phyloP scores from a whole-genome alignment of 2,329 filamentous ascomycete species.

The Fusarium dimerum region DNA sequence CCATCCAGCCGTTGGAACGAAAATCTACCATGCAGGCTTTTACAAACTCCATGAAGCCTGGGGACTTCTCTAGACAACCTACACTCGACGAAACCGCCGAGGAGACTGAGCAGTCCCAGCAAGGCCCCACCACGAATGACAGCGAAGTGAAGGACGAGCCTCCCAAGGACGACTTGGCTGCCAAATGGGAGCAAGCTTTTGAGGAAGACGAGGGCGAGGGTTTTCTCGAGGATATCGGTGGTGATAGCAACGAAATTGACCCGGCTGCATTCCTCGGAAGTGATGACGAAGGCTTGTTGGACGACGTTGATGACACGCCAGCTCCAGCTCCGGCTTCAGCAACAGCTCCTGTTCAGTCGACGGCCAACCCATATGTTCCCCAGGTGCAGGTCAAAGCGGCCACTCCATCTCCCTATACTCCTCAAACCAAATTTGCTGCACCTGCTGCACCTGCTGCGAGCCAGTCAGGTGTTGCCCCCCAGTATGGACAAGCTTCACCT shows the following conservation, averaged over 20 bases:
- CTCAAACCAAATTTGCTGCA: not conserved
- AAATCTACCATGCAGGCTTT: conserved; percentile 69
- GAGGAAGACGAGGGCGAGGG: conserved; percentile 71
- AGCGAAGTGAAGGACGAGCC: conserved; percentile 15
- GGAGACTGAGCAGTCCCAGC: conserved; percentile 27
- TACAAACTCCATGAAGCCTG: conserved; percentile 50
- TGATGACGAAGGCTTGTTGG: conserved; percentile 82
- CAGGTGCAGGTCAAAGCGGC: conserved; percentile 16
- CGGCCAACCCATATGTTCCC: conserved; percentile 31
- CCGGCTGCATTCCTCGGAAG: conserved; percentile 71
- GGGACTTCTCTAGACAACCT: conserved; percentile 31
- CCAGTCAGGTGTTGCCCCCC: conserved; percentile 30
- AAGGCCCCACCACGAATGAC: conserved; percentile 14
- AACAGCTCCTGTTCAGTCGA: conserved; percentile 1
- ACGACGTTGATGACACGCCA: conserved; percentile 59
- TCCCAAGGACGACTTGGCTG: conserved; percentile 66
- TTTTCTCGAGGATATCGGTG: conserved; percentile 57
- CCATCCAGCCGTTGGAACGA: conserved; percentile 50
- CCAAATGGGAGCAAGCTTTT: conserved; percentile 82
- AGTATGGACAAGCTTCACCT: conserved; percentile 39
- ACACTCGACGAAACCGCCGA: conserved; percentile 33
- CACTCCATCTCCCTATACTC: conserved; percentile 23
- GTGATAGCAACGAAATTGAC: conserved; percentile 52
- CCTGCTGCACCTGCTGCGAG: conserved; percentile 7
- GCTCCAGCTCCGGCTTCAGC: conserved; percentile 10